Conservation (phyloP, 2,329 filamentous ascomycete species). For the Ophiostoma himal-ulmi region DNA sequence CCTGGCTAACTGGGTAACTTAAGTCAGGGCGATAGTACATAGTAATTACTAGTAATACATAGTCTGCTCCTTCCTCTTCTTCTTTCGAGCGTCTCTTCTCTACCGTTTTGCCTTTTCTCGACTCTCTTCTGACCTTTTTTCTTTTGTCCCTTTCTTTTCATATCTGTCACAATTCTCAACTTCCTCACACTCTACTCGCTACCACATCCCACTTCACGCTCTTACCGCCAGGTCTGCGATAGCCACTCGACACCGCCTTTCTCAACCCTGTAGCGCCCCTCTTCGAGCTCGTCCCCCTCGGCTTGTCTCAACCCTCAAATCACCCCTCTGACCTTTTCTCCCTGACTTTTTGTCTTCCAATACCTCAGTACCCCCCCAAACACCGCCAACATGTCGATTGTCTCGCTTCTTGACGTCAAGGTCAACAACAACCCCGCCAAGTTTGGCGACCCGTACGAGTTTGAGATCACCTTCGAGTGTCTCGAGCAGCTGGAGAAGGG, state of each 20-base stretch:
- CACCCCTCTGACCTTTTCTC: background rate
- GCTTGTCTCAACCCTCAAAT: background rate
- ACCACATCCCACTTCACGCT: background rate
- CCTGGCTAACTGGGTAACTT: background rate
- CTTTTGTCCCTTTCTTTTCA: background rate
- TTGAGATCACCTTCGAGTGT: slow-evolving; percentile 98
- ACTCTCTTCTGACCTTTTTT: background rate
- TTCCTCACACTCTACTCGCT: background rate
- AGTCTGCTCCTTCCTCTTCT: slow-evolving; percentile 1
- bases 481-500: slow-evolving; percentile 91
- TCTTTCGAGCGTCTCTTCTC: background rate
- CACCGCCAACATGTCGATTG: slow-evolving; percentile 72
- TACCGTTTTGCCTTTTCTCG: background rate
- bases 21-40: background rate
- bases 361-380: background rate
- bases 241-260: slow-evolving; percentile 9
- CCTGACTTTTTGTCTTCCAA: too few species aligned
- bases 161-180: background rate
- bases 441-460: slow-evolving; percentile 88
- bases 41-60: background rate
- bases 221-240: background rate
- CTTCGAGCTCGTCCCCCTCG: background rate
- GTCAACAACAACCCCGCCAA: slow-evolving; percentile 95
- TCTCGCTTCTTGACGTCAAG: slow-evolving; percentile 90
- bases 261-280: background rate